phyloP scores from a whole-genome alignment of 768 basidiomycete species.

The Termitomyces sp. region DNA sequence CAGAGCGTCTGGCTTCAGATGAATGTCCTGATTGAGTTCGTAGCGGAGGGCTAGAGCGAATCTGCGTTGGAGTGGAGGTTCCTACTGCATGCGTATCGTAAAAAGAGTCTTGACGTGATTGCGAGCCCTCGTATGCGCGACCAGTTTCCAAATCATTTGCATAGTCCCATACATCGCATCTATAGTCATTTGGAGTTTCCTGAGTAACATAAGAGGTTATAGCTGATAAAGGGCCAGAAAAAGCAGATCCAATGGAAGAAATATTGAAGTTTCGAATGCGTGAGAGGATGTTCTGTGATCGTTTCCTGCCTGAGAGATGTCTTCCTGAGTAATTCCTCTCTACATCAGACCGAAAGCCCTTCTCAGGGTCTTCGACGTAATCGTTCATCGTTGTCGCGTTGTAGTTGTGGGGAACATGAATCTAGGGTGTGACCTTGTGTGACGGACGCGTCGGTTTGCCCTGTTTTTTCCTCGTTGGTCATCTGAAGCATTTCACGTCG shows the following conservation, averaged over 20 bases:
- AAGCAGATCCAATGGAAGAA: slow-evolving; percentile 19
- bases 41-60: slow-evolving; percentile 17
- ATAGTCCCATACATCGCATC: slow-evolving; percentile 7
- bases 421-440: not conserved
- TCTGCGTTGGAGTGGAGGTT: slow-evolving; percentile 18
- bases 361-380: slow-evolving; percentile 14
- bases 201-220: slow-evolving; percentile 10
- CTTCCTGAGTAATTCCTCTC: not conserved
- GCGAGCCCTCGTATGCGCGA: not conserved
- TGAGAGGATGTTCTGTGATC: slow-evolving; percentile 14
- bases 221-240: slow-evolving; percentile 17
- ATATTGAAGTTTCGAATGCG: slow-evolving; percentile 22
- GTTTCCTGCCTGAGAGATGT: not conserved
- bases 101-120: slow-evolving; percentile 4
- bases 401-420: not conserved
- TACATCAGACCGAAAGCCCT: slow-evolving; percentile 1
- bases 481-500: no score
- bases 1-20: slow-evolving; percentile 18
- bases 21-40: slow-evolving; percentile 15
- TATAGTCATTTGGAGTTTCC: slow-evolving; percentile 1
- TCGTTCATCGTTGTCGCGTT: slow-evolving; percentile 9
- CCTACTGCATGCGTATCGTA: slow-evolving; percentile 1
- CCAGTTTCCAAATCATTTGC: slow-evolving; percentile 14
- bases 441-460: not conserved
- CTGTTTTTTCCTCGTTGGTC: no score